A percentile compares a stretch with the other conserved stretches of the same genome.
phyloP scores from a whole-genome alignment of 129 eudicot genomes.

The Tagetes patula region DNA sequence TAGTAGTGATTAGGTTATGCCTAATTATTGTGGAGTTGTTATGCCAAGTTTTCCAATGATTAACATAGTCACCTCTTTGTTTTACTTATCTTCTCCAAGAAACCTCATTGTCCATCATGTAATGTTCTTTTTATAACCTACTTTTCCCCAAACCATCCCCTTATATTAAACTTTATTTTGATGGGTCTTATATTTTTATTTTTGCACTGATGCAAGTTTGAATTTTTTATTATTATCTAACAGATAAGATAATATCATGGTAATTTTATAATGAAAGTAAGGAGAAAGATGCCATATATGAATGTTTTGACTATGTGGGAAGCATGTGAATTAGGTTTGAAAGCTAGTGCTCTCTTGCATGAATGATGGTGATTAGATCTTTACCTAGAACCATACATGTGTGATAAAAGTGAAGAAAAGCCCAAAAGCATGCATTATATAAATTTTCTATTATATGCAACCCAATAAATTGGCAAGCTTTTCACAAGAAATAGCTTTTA shows the following conservation, averaged over 20 bases:
- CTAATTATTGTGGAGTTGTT: constrained; percentile 32
- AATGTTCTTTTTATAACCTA: background rate
- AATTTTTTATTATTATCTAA: background rate
- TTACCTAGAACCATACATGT: constrained; percentile 44
- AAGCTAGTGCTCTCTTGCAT: constrained; percentile 35
- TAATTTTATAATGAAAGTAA: constrained; percentile 25
- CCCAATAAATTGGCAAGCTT: constrained; percentile 32
- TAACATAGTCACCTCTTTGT: constrained; percentile 14
- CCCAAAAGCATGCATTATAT: constrained; percentile 29
- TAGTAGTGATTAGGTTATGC: constrained; percentile 35
- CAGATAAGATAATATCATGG: constrained; percentile 1
- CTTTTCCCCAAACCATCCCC: background rate
- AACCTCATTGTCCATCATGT: background rate
- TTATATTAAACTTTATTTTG: background rate
- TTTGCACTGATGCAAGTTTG: background rate
- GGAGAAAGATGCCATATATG: constrained; percentile 26
- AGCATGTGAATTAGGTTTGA: constrained; percentile 46
- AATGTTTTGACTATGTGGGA: constrained; percentile 38
- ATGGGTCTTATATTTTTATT: background rate
- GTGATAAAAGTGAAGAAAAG: constrained; percentile 34
- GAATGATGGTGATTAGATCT: constrained; percentile 39
- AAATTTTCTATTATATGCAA: constrained; percentile 34
- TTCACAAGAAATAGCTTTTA: constrained; percentile 34
- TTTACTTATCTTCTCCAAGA: background rate
- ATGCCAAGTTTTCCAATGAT: constrained; percentile 24